Percentiles rank a stretch among this genome's conserved stretches.
Evolutionary conservation across 2,329 filamentous ascomycete genomes (phyloP).

Genomic region (Fusarium illudens): DNA sequence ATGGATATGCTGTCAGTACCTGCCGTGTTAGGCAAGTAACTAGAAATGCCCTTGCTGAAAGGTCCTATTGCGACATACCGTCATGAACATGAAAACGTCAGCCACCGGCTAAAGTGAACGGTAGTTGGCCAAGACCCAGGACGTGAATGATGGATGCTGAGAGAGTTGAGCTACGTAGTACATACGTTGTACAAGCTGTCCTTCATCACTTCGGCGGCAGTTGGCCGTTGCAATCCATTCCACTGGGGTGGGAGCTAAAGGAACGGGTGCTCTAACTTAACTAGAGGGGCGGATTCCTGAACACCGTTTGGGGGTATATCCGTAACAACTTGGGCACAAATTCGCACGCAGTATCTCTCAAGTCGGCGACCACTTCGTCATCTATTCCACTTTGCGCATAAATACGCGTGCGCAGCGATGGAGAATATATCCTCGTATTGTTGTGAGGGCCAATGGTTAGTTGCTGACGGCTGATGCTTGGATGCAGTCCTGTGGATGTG

Average conservation of each 20-base stretch:
- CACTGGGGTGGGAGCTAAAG: background rate
- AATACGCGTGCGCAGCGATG: background rate
- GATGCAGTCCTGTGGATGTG: background rate
- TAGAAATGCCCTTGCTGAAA: background rate
- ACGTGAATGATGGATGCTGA: constrained; percentile 13
- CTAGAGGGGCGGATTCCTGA: background rate
- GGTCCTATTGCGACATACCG: background rate
- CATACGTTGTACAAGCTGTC: background rate
- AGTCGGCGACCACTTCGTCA: background rate
- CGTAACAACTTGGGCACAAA: background rate
- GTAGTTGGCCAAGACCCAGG: background rate
- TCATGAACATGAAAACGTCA: constrained; percentile 2
- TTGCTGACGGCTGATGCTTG: constrained; percentile 1
- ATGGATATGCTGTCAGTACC: constrained; percentile 7
- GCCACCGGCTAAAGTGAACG: constrained; percentile 21
- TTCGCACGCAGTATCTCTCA: background rate
- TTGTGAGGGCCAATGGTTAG: background rate
- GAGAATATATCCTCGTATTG: background rate
- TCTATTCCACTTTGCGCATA: background rate
- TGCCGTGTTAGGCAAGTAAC: constrained; percentile 29
- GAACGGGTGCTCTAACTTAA: background rate
- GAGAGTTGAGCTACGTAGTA: background rate
- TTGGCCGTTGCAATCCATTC: background rate
- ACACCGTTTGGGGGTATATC: background rate
- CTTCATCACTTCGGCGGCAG: background rate